Conservation (phyloP, 768 basidiomycete genomes). For the Xerocomellus dryophilus region DNA sequence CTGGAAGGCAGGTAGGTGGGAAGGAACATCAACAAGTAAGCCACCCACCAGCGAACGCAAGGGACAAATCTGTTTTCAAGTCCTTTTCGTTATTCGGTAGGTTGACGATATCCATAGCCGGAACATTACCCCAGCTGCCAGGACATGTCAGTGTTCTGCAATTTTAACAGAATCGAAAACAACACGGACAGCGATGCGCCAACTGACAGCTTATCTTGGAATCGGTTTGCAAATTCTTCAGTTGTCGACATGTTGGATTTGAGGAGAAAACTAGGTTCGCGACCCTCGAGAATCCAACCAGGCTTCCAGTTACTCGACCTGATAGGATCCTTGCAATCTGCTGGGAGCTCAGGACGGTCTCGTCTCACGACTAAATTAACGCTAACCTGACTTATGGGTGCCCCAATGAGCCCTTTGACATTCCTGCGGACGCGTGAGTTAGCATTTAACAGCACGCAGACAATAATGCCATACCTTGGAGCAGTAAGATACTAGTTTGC, state of each 20-base stretch:
- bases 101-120: slow-evolving; percentile 35
- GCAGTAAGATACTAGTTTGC: slow-evolving; percentile 45
- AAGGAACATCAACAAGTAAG: not conserved
- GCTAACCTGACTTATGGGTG: slow-evolving; percentile 36
- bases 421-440: slow-evolving; percentile 21
- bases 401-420: slow-evolving; percentile 44
- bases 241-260: not conserved
- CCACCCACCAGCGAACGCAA: slow-evolving; percentile 26
- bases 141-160: not conserved
- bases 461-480: slow-evolving; percentile 27
- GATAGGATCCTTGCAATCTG: slow-evolving; percentile 27
- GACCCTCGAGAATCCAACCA: slow-evolving; percentile 22
- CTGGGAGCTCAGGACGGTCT: not conserved
- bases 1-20: slow-evolving; percentile 23
- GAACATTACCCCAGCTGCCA: slow-evolving; percentile 35
- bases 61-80: slow-evolving; percentile 17
- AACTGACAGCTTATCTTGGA: slow-evolving; percentile 28
- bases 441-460: not conserved
- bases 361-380: not conserved
- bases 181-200: slow-evolving; percentile 24
- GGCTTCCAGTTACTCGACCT: slow-evolving; percentile 20
- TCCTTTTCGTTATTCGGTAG: slow-evolving; percentile 21
- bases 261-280: slow-evolving; percentile 20
- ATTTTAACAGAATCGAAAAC: not conserved
- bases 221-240: slow-evolving; percentile 9